Evolutionary conservation across 495 filamentous ascomycete species (phyloP), one percentile per base, ranked within the genome.

Genomic region (Parathielavia hyrcaniae): DNA sequence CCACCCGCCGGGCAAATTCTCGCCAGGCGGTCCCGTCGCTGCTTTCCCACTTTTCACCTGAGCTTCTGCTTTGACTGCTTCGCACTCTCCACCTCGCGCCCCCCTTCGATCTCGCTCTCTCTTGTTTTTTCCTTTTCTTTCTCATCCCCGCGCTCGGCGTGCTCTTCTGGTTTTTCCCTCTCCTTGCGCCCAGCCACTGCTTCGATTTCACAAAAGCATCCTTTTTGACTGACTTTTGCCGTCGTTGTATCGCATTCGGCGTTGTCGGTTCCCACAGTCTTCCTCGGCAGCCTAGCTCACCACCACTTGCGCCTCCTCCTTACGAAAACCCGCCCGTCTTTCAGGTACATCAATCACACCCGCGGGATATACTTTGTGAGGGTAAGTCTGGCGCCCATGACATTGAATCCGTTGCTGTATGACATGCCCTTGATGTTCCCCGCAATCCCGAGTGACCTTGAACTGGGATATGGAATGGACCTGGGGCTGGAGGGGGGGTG

Each of bases 251-350:
- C 41, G 57, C 57, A 54, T 62, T 58, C 35, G 61, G 55, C 38
- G 58, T 71, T 68, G 64, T 70, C 73, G 75, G 70, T 76, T 69
- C 68, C 66, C 64, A 62, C 66, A 64, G 59, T 61, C 61, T 54
- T 60, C 45, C 19, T 40, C 58, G 35, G 16, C 56, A 53, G 48
- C 50, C 54, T 43, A 22, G 22, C 35, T 26, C 38, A 44, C 55
- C 19, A 32, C 30, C 26, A 16, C 8, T 9, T 16, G n/a, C 67
- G 53, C 56, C 60, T 57, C 61, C 49, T 62, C 65, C 26, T 30
- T 6, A 2, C 26, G 26, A 30, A 6, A 3, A 6, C 68, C 55
- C 66, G 65, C 70, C 62, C 69, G 67, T 51, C 57, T 56, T 58
- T 55, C 52, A 1, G 6, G 10, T 3, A n/a, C 19, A 2, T 39